phyloP scores from a whole-genome alignment of 2,329 filamentous ascomycete genomes.

The Cyanodermella asteris region DNA sequence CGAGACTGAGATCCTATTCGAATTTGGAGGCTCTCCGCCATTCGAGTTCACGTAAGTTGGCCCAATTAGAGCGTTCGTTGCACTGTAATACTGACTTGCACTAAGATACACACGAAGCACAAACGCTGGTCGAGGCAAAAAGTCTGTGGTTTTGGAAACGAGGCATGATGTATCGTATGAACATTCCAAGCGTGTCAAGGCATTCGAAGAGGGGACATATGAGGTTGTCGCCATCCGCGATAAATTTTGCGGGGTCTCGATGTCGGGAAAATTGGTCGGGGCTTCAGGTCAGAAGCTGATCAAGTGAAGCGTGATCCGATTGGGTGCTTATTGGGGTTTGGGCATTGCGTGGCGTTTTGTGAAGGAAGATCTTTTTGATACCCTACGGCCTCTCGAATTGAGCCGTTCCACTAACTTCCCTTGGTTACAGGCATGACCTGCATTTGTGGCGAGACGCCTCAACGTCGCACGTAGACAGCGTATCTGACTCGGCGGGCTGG shows the following conservation, averaged over 20 bases:
- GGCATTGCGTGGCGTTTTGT: too few relatives aligned
- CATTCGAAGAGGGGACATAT: constrained; percentile 87
- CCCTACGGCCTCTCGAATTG: too few relatives aligned
- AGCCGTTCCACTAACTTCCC: too few relatives aligned
- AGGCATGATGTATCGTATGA: constrained; percentile 70
- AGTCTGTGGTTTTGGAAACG: constrained; percentile 67
- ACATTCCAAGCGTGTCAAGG: constrained; percentile 57
- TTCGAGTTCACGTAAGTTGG: constrained; percentile 80
- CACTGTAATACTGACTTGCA: neutral
- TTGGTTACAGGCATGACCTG: too few relatives aligned
- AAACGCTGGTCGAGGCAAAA: constrained; percentile 59
- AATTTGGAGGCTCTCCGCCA: constrained; percentile 85
- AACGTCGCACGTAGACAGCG: too few relatives aligned
- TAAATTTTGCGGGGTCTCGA: constrained; percentile 72
- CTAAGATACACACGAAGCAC: constrained; percentile 61
- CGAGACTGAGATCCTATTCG: constrained; percentile 78
- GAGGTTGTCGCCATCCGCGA: constrained; percentile 95
- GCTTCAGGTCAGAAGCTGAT: constrained; percentile 16
- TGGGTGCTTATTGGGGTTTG: too few relatives aligned
- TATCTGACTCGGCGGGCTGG: too few relatives aligned
- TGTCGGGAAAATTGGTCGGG: constrained; percentile 31
- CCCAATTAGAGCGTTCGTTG: neutral
- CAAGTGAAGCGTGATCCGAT: too few relatives aligned
- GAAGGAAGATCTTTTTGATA: too few relatives aligned
- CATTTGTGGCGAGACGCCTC: too few relatives aligned